These are phyloP conservation scores for Arachis stenosperma DNA, from an alignment of 306 rosid species.

Conservation along the genomic window DNA sequence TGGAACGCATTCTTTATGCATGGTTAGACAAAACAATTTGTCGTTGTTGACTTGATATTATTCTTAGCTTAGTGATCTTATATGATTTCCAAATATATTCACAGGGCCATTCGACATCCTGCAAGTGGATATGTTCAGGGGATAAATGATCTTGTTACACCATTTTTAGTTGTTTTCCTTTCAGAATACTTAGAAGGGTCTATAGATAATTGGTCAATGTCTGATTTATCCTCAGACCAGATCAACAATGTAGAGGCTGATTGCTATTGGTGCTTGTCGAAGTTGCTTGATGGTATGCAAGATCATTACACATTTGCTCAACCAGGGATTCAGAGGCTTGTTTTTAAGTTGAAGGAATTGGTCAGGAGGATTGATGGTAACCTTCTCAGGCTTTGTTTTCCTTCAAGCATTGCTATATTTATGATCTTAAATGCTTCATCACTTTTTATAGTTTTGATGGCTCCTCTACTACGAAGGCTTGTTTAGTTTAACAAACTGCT, in stretches of 20 bases:
- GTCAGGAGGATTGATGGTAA: slow-evolving; percentile 88
- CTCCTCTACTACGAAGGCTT: slow-evolving; percentile 29
- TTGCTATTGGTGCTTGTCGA: slow-evolving; percentile 89
- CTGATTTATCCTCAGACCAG: slow-evolving; percentile 65
- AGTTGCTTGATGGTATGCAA: slow-evolving; percentile 94
- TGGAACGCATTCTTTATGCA: slow-evolving; percentile 87
- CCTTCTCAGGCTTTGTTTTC: slow-evolving; percentile 30
- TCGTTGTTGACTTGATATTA: slow-evolving; percentile 44
- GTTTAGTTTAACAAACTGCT: slow-evolving; percentile 15
- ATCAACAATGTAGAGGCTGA: slow-evolving; percentile 76
- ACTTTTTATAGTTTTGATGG: background rate
- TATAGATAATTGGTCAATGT: slow-evolving; percentile 73
- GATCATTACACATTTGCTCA: slow-evolving; percentile 94
- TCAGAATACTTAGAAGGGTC: slow-evolving; percentile 77
- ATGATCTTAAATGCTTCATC: background rate
- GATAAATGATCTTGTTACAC: slow-evolving; percentile 88
- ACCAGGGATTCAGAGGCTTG: slow-evolving; percentile 93
- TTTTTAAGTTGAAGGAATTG: slow-evolving; percentile 83
- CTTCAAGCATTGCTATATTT: slow-evolving; percentile 6
- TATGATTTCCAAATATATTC: slow-evolving; percentile 37
- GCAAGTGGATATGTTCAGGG: slow-evolving; percentile 98
- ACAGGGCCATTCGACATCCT: slow-evolving; percentile 95
- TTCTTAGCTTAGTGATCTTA: slow-evolving; percentile 24
- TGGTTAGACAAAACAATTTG: slow-evolving; percentile 55
- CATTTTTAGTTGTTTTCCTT: slow-evolving; percentile 82